phyloP scores from a whole-genome alignment of 805 yeast species.

The Yarrowia alimentaria region DNA sequence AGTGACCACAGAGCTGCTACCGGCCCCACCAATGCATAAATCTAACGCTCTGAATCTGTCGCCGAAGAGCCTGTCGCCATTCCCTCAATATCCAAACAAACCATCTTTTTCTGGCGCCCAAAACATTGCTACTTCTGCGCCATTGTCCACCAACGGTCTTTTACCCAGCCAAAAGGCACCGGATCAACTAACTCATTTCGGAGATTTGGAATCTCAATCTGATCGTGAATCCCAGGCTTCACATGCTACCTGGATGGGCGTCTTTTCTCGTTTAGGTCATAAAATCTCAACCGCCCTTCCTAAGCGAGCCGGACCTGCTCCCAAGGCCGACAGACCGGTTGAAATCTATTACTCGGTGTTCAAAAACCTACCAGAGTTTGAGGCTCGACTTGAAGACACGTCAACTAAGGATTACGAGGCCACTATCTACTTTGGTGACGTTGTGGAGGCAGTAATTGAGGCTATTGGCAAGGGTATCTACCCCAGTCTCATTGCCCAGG shows the following conservation, averaged over 20 bases:
- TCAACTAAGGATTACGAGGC: constrained; percentile 39
- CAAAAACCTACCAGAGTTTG: constrained; percentile 34
- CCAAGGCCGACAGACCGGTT: constrained; percentile 9
- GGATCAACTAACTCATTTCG: constrained; percentile 13
- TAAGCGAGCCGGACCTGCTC: background rate
- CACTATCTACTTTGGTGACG: constrained; percentile 39
- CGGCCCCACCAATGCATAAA: no score
- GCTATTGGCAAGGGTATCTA: constrained; percentile 50
- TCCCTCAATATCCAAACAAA: no score
- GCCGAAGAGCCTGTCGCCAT: no score
- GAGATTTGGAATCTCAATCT: constrained; percentile 4
- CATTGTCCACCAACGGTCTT: background rate
- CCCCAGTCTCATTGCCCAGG: constrained; percentile 58
- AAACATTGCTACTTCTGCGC: background rate
- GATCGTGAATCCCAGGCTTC: constrained; percentile 4
- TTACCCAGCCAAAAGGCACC: background rate
- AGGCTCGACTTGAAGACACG: constrained; percentile 39
- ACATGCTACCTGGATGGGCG: constrained; percentile 5
- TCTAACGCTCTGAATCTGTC: no score
- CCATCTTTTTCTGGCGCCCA: constrained; percentile 4
- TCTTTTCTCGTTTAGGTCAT: constrained; percentile 7
- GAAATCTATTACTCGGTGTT: constrained; percentile 59
- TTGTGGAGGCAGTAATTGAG: constrained; percentile 46
- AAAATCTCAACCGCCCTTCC: constrained; percentile 7
- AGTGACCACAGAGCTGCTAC: no score